A percentile compares a stretch with the other conserved stretches of the same genome.
Conservation (phyloP, 2,329 filamentous ascomycete genomes). For the Eutypella sp. region DNA sequence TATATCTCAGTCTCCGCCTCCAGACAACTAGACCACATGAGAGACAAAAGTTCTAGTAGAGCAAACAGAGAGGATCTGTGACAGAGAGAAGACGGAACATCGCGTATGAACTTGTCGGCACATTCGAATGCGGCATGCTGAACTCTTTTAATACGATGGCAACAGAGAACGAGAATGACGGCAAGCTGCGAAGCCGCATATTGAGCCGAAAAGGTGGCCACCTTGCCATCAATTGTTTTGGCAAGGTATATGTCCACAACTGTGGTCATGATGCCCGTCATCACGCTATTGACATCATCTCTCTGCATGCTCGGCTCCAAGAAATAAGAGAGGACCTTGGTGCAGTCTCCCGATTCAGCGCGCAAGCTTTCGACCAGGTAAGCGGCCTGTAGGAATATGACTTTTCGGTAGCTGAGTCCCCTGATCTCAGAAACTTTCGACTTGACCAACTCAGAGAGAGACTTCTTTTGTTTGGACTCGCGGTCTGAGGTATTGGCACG, state of each 20-base stretch:
- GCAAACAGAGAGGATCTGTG: slow-evolving; percentile 89
- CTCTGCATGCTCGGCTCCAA: slow-evolving; percentile 79
- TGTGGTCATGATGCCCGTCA: slow-evolving; percentile 60
- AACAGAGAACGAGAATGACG: slow-evolving; percentile 80
- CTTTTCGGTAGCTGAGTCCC: slow-evolving; percentile 79
- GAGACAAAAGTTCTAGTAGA: slow-evolving; percentile 80
- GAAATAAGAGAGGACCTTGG: slow-evolving; percentile 85
- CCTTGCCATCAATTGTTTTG: slow-evolving; percentile 65
- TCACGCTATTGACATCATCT: slow-evolving; percentile 57
- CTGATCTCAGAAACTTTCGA: slow-evolving; percentile 73
- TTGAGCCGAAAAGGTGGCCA: slow-evolving; percentile 80
- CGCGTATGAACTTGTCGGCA: slow-evolving; percentile 78
- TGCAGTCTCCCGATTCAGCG: slow-evolving; percentile 83
- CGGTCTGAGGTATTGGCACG: slow-evolving; percentile 79
- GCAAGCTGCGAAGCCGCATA: slow-evolving; percentile 87
- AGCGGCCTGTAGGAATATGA: slow-evolving; percentile 86
- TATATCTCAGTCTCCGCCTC: slow-evolving; percentile 95
- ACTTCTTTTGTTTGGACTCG: slow-evolving; percentile 73
- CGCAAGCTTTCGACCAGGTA: slow-evolving; percentile 85
- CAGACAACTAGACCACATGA: slow-evolving; percentile 94
- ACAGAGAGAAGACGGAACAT: slow-evolving; percentile 85
- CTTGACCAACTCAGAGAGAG: slow-evolving; percentile 69
- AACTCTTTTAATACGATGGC: slow-evolving; percentile 86
- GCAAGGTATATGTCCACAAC: slow-evolving; percentile 76
- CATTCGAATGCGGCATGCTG: slow-evolving; percentile 80